Percentiles rank a stretch among this genome's conserved stretches.
These are phyloP conservation scores for Erodium moschatum DNA, from an alignment of 441 rosid species.

Conservation along the genomic window DNA sequence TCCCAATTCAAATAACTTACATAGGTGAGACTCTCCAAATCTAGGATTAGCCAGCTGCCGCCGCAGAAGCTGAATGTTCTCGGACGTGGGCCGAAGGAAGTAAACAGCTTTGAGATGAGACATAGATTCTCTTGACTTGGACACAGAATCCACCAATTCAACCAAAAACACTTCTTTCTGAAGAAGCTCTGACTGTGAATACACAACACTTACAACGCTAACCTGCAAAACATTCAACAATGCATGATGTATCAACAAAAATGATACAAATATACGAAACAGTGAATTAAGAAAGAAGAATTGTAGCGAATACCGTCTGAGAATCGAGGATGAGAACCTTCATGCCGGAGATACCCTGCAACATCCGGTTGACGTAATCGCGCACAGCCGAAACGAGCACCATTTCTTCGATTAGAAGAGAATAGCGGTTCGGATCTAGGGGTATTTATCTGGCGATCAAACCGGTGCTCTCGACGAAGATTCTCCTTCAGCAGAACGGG, in stretches of 20 bases:
- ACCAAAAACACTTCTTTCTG: conserved; percentile 89
- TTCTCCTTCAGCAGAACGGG: neutral
- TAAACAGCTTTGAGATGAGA: conserved; percentile 87
- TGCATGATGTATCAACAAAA: neutral
- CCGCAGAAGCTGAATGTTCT: conserved; percentile 71
- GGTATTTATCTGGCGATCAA: neutral
- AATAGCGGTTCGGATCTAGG: neutral
- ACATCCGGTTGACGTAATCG: conserved; percentile 82
- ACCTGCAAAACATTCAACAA: conserved; percentile 38
- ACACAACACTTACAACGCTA: conserved; percentile 75
- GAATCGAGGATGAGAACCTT: conserved; percentile 94
- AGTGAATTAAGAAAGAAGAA: neutral
- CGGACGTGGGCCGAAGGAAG: conserved; percentile 75
- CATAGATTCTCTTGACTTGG: conserved; percentile 73
- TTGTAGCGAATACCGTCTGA: conserved; percentile 50
- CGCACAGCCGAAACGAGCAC: conserved; percentile 70
- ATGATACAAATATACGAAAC: neutral
- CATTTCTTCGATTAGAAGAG: conserved; percentile 29
- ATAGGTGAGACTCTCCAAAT: conserved; percentile 83
- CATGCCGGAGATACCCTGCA: conserved; percentile 97
- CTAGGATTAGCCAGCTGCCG: conserved; percentile 71
- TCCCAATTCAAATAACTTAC: conserved; percentile 34
- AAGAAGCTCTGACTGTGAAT: conserved; percentile 92
- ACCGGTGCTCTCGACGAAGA: neutral
- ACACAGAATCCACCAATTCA: conserved; percentile 78